Conservation (phyloP, 768 basidiomycete genomes). For the Phanerochaete sordida region DNA sequence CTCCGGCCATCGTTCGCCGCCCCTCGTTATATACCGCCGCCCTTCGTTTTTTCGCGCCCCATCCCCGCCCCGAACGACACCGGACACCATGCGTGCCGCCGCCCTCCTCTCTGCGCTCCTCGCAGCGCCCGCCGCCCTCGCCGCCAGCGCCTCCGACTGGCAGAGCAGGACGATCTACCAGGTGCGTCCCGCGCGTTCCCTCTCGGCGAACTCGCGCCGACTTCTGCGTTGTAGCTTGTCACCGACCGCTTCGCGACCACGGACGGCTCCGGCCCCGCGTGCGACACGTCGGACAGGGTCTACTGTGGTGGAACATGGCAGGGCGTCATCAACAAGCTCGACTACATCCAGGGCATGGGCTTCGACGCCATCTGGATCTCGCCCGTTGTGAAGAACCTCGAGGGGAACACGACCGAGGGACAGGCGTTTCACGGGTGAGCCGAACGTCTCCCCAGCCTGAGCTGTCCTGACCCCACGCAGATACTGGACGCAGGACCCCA, state of each 20-base stretch:
- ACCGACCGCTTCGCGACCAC: conserved; percentile 39
- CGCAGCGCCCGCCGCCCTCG: conserved; percentile 21
- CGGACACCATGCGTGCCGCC: conserved; percentile 9
- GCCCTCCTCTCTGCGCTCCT: conserved; percentile 13
- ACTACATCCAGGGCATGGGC: conserved; percentile 60
- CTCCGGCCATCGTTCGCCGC: conserved; percentile 1
- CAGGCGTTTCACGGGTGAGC: conserved; percentile 52
- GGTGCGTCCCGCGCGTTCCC: conserved; percentile 20
- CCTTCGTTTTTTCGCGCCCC: neutral
- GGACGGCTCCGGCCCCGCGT: conserved; percentile 51
- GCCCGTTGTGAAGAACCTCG: conserved; percentile 48
- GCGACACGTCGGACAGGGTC: conserved; percentile 42
- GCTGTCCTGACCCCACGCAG: conserved; percentile 16
- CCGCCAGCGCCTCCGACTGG: conserved; percentile 47
- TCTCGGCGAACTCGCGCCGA: neutral
- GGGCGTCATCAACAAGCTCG: conserved; percentile 49
- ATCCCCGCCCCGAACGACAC: neutral
- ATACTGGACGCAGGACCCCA: conserved; percentile 52
- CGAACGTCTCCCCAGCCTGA: conserved; percentile 11
- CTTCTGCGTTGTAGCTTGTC: neutral
- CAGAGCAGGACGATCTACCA: conserved; percentile 54
- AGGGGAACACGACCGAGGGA: conserved; percentile 45
- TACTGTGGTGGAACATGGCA: conserved; percentile 61
- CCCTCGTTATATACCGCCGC: neutral
- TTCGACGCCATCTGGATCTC: conserved; percentile 61